These are phyloP conservation scores for Kingdonia uniflora DNA, from an alignment of 164 flowering plant genomes.

Conservation along the genomic window DNA sequence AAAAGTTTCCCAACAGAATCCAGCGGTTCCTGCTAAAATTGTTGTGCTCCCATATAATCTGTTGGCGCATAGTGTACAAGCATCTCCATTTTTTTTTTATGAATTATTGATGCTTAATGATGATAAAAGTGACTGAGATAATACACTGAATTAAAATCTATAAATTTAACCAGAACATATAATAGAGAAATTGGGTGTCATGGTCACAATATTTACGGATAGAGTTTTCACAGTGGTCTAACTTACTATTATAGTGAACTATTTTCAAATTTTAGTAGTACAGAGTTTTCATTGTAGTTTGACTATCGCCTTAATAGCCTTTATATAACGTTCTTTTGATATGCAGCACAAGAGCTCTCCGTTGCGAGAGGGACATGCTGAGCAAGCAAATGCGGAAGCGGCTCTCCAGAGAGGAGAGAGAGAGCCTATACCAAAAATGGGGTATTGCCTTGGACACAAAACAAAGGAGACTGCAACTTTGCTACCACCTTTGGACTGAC, in stretches of 20 bases:
- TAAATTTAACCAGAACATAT: no score
- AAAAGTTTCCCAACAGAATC: no score
- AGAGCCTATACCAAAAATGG: slow-evolving; percentile 56
- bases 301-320: neutral
- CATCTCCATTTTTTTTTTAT: neutral
- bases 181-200: no score
- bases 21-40: no score
- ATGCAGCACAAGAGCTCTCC: slow-evolving; percentile 50
- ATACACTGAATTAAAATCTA: no score
- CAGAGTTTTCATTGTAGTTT: neutral
- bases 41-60: no score
- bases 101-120: no score
- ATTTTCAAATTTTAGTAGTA: neutral
- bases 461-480: slow-evolving; percentile 60
- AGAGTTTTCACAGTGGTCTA: no score
- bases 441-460: slow-evolving; percentile 57
- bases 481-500: slow-evolving; percentile 51
- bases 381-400: slow-evolving; percentile 60
- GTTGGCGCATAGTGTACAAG: neutral
- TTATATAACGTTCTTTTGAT: slow-evolving; percentile 4
- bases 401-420: slow-evolving; percentile 52
- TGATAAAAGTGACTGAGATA: no score
- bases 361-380: slow-evolving; percentile 63
- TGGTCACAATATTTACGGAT: no score
- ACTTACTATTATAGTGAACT: no score